Percentiles rank a stretch among this genome's conserved stretches.
Conservation (phyloP, 768 basidiomycete genomes). For the Atractiella rhizophila region DNA sequence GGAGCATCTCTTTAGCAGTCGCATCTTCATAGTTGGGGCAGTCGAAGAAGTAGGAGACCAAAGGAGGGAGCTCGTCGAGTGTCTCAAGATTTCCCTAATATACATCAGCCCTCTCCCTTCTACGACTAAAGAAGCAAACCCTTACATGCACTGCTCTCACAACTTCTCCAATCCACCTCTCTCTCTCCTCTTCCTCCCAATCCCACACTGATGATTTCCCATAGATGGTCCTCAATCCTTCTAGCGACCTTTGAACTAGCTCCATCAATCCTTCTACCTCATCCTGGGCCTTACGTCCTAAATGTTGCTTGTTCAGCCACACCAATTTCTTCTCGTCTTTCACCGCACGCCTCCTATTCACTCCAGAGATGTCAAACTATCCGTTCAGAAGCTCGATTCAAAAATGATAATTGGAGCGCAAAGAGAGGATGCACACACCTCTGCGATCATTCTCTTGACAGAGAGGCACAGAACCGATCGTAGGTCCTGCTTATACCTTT, state of each 20-base stretch:
- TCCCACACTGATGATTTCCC: neutral
- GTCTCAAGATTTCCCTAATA: conserved; percentile 41
- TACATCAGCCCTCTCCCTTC: neutral
- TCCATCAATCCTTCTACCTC: conserved; percentile 33
- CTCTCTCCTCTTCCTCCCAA: conserved; percentile 19
- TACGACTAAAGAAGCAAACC: neutral
- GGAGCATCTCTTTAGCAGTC: conserved; percentile 34
- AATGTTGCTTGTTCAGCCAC: conserved; percentile 66
- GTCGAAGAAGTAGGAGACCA: conserved; percentile 54
- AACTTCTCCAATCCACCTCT: conserved; percentile 37
- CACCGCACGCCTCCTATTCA: conserved; percentile 63
- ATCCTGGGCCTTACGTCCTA: conserved; percentile 33
- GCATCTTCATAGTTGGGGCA: conserved; percentile 35
- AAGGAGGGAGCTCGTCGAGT: conserved; percentile 40
- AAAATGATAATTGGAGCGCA: neutral
- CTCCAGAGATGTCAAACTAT: conserved; percentile 46
- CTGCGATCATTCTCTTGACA: conserved; percentile 37
- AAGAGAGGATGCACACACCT: conserved; percentile 24
- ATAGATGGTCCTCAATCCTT: conserved; percentile 28
- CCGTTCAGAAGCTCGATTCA: neutral
- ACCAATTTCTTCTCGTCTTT: conserved; percentile 57
- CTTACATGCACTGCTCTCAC: conserved; percentile 37
- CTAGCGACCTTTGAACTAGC: conserved; percentile 32
- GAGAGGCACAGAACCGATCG: conserved; percentile 46
- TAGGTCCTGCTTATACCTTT: conserved; percentile 14